Base-by-base conservation (phyloP, 2,329 filamentous ascomycete genomes). In the Fusarium sp. region DNA sequence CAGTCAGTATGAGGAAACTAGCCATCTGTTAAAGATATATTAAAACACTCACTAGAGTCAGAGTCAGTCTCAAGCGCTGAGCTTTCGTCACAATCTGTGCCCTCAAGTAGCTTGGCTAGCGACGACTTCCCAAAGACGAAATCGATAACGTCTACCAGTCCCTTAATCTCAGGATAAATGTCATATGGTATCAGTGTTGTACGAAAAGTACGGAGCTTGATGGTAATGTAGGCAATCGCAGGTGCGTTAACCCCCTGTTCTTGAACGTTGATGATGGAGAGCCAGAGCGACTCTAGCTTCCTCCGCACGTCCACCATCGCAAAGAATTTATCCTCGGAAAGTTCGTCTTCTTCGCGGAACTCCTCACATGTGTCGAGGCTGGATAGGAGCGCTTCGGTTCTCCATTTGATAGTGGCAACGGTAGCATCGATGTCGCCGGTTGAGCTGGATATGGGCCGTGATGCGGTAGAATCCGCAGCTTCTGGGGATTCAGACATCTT, bases 381-480 rank as follows among this genome's bases (percentile, higher is more conserved):
- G 33, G 35, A n/a, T n/a, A 37, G 17, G 9, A 37, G 35, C 15
- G 35, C 7, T n/a, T 37, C 35, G 8, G 35, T 37, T 5, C 35
- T 37, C 35, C 35, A 37, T n/a, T 37, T 37, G 35, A 37, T 17
- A 11, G 9, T 37, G 17, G 35, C 8, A 10, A 19, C 17, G 17
- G 35, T 17, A 9, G 35, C 35, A 19, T 37, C 7, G 17, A n/a
- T n/a, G 17, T 37, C 35, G 8, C 35, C 35, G 93, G 83, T 96
- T 93, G 80, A 96, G 92, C 87, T 97, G 93, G 82, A 96, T 96
- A 83, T 92, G 90, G 77, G 93, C 96, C 90, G 96, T 97, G 87
- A 96, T 92, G 83, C 93, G 96, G 79, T 71, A 71, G 48, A 54
- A 22, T 68, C 75, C 61, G 28, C 13, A 43, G 24, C 19, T 45